A percentile compares a stretch with the other conserved stretches of the same genome.
phyloP scores from a whole-genome alignment of 768 basidiomycete species.

The Kwoniella europaea region DNA sequence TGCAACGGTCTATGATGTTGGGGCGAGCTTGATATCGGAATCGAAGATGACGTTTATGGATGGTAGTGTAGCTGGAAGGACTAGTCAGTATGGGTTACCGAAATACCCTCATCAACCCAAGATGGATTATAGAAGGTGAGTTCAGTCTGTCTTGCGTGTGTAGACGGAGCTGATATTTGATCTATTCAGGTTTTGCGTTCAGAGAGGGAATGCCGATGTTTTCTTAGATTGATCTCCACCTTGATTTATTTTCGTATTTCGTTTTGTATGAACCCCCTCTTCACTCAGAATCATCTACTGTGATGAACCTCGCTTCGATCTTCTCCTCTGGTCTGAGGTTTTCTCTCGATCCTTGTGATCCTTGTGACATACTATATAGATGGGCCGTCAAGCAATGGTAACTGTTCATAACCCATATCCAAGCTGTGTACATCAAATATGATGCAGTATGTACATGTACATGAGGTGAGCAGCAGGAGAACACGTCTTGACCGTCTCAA shows the following conservation, averaged over 20 bases:
- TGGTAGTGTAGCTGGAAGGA: slow-evolving; percentile 42
- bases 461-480: neutral
- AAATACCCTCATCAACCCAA: slow-evolving; percentile 46
- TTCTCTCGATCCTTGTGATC: no score
- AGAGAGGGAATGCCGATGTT: slow-evolving; percentile 52
- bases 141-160: neutral
- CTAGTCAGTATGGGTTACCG: slow-evolving; percentile 51
- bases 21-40: slow-evolving; percentile 38
- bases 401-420: no score
- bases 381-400: neutral
- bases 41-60: slow-evolving; percentile 51
- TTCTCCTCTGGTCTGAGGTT: neutral
- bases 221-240: slow-evolving; percentile 33
- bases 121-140: slow-evolving; percentile 49
- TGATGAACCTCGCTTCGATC: neutral
- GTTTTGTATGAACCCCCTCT: neutral
- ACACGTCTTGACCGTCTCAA: neutral
- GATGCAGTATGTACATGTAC: neutral
- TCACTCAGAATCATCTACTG: neutral
- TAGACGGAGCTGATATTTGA: neutral
- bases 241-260: neutral
- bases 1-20: slow-evolving; percentile 41
- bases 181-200: slow-evolving; percentile 43
- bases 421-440: neutral
- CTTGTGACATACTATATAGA: neutral